A percentile compares a stretch with the other conserved stretches of the same genome.
Evolutionary conservation across 2,329 filamentous ascomycete species (phyloP).

Genomic region (Trichoderma pleuroti): DNA sequence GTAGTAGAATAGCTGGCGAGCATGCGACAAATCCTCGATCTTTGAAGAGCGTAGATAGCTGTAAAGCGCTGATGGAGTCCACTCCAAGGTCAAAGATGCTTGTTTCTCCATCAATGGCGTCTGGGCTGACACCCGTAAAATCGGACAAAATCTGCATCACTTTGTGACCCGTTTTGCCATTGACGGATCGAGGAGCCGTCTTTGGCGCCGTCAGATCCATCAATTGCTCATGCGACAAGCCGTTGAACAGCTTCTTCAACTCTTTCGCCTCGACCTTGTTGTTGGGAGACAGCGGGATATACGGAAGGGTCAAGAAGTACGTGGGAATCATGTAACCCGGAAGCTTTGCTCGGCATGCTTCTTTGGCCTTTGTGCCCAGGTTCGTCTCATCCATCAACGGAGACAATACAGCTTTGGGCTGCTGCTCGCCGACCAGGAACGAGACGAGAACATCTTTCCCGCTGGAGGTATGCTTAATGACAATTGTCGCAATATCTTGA

Average conservation of each 20-base stretch:
- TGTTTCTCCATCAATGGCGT: conserved; percentile 49
- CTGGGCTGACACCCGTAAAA: conserved; percentile 45
- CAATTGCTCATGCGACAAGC: conserved; percentile 57
- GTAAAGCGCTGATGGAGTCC: conserved; percentile 80
- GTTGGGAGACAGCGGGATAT: conserved; percentile 78
- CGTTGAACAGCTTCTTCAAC: conserved; percentile 63
- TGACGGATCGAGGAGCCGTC: not conserved
- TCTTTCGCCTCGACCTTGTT: conserved; percentile 81
- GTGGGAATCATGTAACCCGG: conserved; percentile 90
- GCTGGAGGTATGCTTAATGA: conserved; percentile 64
- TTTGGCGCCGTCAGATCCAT: conserved; percentile 48
- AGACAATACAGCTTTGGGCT: conserved; percentile 19
- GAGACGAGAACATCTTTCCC: conserved; percentile 81
- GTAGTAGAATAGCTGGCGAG: conserved; percentile 65
- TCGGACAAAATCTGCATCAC: conserved; percentile 54
- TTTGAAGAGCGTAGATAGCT: conserved; percentile 63
- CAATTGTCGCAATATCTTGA: conserved; percentile 71
- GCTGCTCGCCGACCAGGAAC: conserved; percentile 51
- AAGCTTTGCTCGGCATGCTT: conserved; percentile 65
- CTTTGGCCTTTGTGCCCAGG: conserved; percentile 47
- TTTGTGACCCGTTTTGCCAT: conserved; percentile 38
- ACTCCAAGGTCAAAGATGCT: conserved; percentile 84
- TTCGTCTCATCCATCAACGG: conserved; percentile 32
- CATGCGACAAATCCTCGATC: conserved; percentile 57
- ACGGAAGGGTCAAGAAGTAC: conserved; percentile 68